phyloP scores from a whole-genome alignment of 768 basidiomycete genomes.

The Boletus vermiculosoides region DNA sequence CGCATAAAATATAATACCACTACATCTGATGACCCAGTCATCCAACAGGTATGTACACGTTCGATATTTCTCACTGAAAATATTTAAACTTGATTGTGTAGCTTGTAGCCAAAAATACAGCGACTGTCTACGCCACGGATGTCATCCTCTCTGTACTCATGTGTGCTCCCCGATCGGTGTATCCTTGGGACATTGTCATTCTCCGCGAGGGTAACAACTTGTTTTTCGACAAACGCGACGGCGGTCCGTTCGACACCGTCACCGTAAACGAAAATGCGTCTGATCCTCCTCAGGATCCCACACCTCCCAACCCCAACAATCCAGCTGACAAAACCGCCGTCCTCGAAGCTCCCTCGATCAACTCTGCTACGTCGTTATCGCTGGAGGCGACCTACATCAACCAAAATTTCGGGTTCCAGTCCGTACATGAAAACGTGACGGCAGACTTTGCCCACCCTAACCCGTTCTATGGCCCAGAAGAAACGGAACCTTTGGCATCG shows the following conservation, averaged over 20 bases:
- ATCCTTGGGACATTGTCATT: constrained; percentile 99
- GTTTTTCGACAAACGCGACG: constrained; percentile 97
- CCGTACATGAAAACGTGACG: constrained; percentile 71
- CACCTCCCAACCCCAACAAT: constrained; percentile 76
- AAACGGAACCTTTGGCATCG: constrained; percentile 92
- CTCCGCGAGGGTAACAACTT: constrained; percentile 89
- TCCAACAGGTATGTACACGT: constrained; percentile 65
- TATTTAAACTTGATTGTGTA: constrained; percentile 31
- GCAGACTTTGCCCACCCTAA: constrained; percentile 84
- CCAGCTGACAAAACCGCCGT: constrained; percentile 59
- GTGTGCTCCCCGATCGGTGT: constrained; percentile 92
- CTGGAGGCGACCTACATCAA: constrained; percentile 99
- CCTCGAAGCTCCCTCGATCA: constrained; percentile 81
- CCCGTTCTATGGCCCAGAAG: constrained; percentile 92
- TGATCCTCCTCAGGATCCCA: constrained; percentile 86
- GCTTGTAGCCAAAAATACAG: constrained; percentile 79
- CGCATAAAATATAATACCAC: constrained; percentile 97
- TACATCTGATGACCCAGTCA: constrained; percentile 96
- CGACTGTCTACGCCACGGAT: constrained; percentile 92
- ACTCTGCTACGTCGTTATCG: constrained; percentile 89
- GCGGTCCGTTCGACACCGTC: constrained; percentile 94
- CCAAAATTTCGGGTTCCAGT: constrained; percentile 97
- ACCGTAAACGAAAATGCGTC: constrained; percentile 99
- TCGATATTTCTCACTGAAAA: not conserved
- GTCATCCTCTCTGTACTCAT: constrained; percentile 93